Evolutionary conservation across 768 basidiomycete genomes (phyloP).

Genomic region (Leccinum subgranulosum): DNA sequence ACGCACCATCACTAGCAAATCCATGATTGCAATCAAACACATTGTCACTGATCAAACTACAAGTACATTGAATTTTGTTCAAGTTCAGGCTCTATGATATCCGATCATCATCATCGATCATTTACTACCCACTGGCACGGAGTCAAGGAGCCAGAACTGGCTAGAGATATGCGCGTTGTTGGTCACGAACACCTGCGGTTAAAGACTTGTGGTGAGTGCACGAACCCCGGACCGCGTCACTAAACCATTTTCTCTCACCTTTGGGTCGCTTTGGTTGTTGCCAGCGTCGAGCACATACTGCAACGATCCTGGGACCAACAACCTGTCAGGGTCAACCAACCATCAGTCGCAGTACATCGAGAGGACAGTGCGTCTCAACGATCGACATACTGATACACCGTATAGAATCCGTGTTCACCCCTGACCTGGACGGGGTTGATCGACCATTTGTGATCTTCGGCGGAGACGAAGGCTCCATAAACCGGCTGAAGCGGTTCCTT

Average conservation of each 20-base stretch:
- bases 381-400: background rate
- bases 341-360: background rate
- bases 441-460: background rate
- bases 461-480: background rate
- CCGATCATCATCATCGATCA: background rate
- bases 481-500: background rate
- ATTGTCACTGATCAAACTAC: background rate
- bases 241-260: background rate
- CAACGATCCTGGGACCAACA: background rate
- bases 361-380: background rate
- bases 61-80: background rate
- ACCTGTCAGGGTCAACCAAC: background rate
- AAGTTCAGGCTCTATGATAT: background rate
- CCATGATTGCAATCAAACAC: background rate
- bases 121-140: background rate
- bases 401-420: background rate
- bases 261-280: background rate
- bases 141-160: background rate
- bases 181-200: background rate
- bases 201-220: background rate
- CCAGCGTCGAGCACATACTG: conserved; percentile 3
- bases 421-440: background rate
- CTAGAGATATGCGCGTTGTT: conserved; percentile 3
- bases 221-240: background rate
- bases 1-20: too few relatives aligned